phyloP scores from a whole-genome alignment of 2,329 filamentous ascomycete species.

The Zalaria sp. region DNA sequence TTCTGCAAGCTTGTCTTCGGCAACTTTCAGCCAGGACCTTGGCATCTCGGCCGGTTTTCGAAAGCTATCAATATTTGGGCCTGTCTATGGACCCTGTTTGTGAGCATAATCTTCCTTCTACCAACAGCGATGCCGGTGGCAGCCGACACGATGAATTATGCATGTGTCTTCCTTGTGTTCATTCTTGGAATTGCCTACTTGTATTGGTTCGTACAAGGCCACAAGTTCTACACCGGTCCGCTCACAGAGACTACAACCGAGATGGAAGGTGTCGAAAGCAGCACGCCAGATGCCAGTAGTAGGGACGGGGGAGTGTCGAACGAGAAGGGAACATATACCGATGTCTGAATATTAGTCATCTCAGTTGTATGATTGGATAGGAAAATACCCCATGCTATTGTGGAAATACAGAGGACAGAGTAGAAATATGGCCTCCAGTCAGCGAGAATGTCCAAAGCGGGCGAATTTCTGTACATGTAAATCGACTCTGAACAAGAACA shows the following conservation, averaged over 20 bases:
- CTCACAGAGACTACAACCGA: not conserved
- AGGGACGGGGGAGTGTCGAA: no score
- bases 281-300: no score
- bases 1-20: conserved; percentile 4
- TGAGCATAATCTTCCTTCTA: conserved; percentile 45
- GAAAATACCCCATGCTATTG: no score
- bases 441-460: no score
- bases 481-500: no score
- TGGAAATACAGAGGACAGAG: no score
- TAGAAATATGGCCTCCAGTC: no score
- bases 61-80: conserved; percentile 43
- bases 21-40: not conserved
- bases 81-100: conserved; percentile 47
- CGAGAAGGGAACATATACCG: no score
- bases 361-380: no score
- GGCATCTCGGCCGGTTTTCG: conserved; percentile 37
- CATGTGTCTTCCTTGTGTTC: conserved; percentile 6
- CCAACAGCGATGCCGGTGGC: conserved; percentile 25
- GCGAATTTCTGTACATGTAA: no score
- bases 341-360: no score
- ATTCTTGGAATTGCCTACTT: not conserved
- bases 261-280: no score
- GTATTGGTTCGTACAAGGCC: not conserved
- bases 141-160: conserved; percentile 29
- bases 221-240: conserved; percentile 1